Conservation (phyloP, 176 grass and related monocot species). For the Ananas comosus region DNA sequence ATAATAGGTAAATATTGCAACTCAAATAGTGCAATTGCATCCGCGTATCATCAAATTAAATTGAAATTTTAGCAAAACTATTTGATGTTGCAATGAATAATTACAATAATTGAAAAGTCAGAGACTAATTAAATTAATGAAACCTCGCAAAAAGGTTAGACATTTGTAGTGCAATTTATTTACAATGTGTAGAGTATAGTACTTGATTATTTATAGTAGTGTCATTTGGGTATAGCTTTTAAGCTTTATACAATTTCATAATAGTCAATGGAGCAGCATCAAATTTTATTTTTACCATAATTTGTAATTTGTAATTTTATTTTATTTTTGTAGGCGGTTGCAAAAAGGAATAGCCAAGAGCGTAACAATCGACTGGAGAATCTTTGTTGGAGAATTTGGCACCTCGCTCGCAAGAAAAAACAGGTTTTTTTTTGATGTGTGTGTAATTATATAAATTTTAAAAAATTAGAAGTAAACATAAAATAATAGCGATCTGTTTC, state of each 20-base stretch:
- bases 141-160: no score
- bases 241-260: background rate
- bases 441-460: background rate
- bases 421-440: slow-evolving; percentile 31
- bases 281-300: no score
- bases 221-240: background rate
- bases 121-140: no score
- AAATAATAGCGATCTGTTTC: background rate
- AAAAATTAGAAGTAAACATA: background rate
- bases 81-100: no score
- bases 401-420: slow-evolving; percentile 83
- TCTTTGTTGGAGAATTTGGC: slow-evolving; percentile 95
- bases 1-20: no score
- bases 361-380: slow-evolving; percentile 70
- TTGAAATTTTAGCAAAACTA: no score
- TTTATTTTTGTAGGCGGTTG: slow-evolving; percentile 48
- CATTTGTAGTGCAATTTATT: no score
- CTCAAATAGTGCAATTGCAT: no score
- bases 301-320: background rate
- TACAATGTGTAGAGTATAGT: no score
- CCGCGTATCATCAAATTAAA: no score
- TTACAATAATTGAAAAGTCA: no score
- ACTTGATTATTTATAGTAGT: background rate
- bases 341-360: slow-evolving; percentile 87
- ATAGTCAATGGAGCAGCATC: background rate